phyloP scores from a whole-genome alignment of 1,139 yeast species.

The Suhomyces kunorum region DNA sequence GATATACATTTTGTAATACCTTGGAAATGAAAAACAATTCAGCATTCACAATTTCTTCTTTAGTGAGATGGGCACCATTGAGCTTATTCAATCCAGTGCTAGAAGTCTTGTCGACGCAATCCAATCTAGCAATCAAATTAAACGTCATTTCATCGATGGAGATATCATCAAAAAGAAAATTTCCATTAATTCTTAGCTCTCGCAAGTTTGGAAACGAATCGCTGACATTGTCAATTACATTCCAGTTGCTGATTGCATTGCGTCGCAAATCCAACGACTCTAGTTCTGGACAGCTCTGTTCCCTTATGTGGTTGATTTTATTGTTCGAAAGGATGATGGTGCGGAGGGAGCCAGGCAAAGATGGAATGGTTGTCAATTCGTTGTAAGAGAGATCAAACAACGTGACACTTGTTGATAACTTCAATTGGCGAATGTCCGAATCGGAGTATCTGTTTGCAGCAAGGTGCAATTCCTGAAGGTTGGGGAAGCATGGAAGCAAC shows the following conservation, averaged over 20 bases:
- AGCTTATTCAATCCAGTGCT: constrained; percentile 35
- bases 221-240: constrained; percentile 42
- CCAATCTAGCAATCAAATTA: constrained; percentile 53
- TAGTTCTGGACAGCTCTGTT: constrained; percentile 4
- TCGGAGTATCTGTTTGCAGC: constrained; percentile 48
- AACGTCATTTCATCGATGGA: constrained; percentile 39
- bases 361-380: constrained; percentile 36
- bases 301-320: constrained; percentile 14
- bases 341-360: constrained; percentile 7
- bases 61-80: constrained; percentile 56
- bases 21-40: constrained; percentile 66
- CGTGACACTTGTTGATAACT: constrained; percentile 20
- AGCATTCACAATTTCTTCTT: constrained; percentile 57
- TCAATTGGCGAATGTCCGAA: constrained; percentile 18
- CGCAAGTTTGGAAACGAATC: constrained; percentile 38
- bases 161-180: constrained; percentile 47
- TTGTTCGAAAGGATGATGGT: constrained; percentile 32
- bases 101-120: constrained; percentile 19
- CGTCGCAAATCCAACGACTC: constrained; percentile 46
- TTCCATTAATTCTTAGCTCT: constrained; percentile 51
- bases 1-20: constrained; percentile 36
- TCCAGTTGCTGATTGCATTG: constrained; percentile 51
- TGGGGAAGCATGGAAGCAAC: constrained; percentile 44
- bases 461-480: constrained; percentile 42
- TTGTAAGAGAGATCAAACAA: constrained; percentile 51